Percentiles rank a stretch among this genome's conserved stretches.
Evolutionary conservation across 2,329 filamentous ascomycete species (phyloP).

Genomic region (Magnaporthiopsis poae): DNA sequence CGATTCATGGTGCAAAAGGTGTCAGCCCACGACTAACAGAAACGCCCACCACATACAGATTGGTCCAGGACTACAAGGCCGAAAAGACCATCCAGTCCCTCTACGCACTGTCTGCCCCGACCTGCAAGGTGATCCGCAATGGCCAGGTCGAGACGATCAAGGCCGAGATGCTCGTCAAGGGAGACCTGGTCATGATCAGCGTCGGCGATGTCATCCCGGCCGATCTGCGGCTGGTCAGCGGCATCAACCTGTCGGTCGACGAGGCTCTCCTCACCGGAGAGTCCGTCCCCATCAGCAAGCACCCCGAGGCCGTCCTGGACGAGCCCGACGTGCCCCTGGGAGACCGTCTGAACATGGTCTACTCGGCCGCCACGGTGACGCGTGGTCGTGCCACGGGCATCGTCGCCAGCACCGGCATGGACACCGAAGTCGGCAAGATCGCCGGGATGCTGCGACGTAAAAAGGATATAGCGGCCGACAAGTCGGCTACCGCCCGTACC

Average conservation of each 20-base stretch:
- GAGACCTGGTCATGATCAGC: slow-evolving; percentile 53
- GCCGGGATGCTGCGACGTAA: slow-evolving; percentile 45
- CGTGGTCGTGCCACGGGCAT: slow-evolving; percentile 60
- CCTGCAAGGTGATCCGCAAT: slow-evolving; percentile 48
- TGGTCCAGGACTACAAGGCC: slow-evolving; percentile 51
- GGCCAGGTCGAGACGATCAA: slow-evolving; percentile 41
- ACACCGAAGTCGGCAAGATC: slow-evolving; percentile 48
- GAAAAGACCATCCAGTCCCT: slow-evolving; percentile 54
- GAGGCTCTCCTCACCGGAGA: slow-evolving; percentile 67
- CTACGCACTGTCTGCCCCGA: slow-evolving; percentile 47
- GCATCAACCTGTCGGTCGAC: slow-evolving; percentile 67
- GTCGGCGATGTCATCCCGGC: slow-evolving; percentile 62
- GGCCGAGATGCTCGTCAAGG: slow-evolving; percentile 51
- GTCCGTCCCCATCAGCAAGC: slow-evolving; percentile 59
- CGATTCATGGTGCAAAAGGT: neutral
- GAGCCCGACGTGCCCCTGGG: slow-evolving; percentile 50
- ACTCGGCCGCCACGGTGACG: slow-evolving; percentile 62
- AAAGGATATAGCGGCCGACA: slow-evolving; percentile 28
- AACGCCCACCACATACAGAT: slow-evolving; percentile 24
- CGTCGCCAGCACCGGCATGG: slow-evolving; percentile 58
- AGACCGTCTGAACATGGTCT: slow-evolving; percentile 61
- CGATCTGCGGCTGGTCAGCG: slow-evolving; percentile 46
- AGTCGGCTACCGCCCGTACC: slow-evolving; percentile 23
- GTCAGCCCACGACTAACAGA: neutral
- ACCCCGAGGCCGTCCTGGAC: slow-evolving; percentile 45